Evolutionary conservation across 768 basidiomycete species (phyloP), one percentile per base, ranked within the genome.

Genomic region (Termitomyces sp.): DNA sequence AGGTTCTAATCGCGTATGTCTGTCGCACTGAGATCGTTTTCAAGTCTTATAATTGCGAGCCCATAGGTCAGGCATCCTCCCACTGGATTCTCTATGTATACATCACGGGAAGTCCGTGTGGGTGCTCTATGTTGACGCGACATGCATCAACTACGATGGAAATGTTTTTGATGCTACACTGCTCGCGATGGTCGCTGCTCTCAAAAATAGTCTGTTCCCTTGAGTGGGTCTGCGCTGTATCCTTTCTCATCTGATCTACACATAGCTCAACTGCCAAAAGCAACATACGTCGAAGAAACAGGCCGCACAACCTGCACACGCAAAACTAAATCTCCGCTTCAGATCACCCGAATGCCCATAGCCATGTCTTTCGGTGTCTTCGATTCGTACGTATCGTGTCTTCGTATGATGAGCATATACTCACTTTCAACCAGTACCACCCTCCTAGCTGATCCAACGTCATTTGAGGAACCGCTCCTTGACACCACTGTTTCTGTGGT

Each of bases 81-180:
- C 88, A 0, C 77, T 85, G 2, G 68, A 77, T 2, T 81, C 84
- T 4, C 80, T 98, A 3, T 87, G 87, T 66, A 97, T 99, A 55
- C 78, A 88, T 15, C 80, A 82, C 0, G 85, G 84, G 3, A 90
- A 88, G 66, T 80, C 92, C 0, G 93, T 77, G 0, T 99, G 94
- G 93, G 88, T 88, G 28, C 77, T 98, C n/a, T 98, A 98, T 65
- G 79, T 98, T 61, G 97, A 99, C 61, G 84, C 90, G 28, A 90
- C 88, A 0, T 98, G 96, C 66, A 91, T 99, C 60, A 98, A 97
- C 71, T 97, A 96, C 66, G 95, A 98, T 67, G 97, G 97, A 5
- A 98, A 98, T 65, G 88, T 80, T 1, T 93, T 95, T 56, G 97
- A 99, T 60, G 93, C 97, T 0, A 80, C 91, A 0, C 76, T 98